Base-by-base conservation (phyloP, 345 rosid species). In the Eucalyptus rudis region DNA sequence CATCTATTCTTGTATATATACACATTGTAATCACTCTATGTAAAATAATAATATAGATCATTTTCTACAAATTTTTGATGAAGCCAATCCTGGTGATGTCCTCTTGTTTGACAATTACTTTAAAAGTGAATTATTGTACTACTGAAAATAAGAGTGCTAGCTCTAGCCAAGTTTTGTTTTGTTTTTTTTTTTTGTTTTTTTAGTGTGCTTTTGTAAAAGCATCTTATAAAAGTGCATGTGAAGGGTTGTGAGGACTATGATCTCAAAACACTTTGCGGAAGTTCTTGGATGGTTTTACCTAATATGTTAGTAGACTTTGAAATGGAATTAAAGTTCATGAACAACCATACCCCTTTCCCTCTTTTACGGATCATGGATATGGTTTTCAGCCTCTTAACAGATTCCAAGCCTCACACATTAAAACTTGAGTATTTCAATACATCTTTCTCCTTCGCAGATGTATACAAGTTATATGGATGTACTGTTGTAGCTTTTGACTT, bases 1-100 rank as follows among this genome's bases (percentile, higher is more conserved):
- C 1, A 0, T 56, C 12, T 24, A 24, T 56, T 56, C 20, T 0
- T 56, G 0, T 0, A 22, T 56, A 56, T 56, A 24, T 56, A 24
- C 62, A 56, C 12, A 2, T 56, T 24, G 62, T 56, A 56, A 24
- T 56, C 62, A 56, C 29, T 24, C 62, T 56, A 4, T 56, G 29
- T 56, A 56, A 56, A 56, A 56, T 56, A 56, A 24, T 9, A 56
- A 56, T 22, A 56, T 24, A 24, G 27, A 24, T 24, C 10, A 0
- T 56, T 56, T 56, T 56, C 62, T 56, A 22, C 62, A 56, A 24
- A 56, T 19, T 19, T 68, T 19, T 68, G 4, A 36, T 19, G 13
- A 71, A 71, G 5, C 2, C 83, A 71, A 36, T 71, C 81, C 0
- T 36, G 0, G 6, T 0, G 8, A 71, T 71, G 27, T 19, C 45